Conservation (phyloP, 2,329 filamentous ascomycete species). For the Aspergillus vadensis region DNA sequence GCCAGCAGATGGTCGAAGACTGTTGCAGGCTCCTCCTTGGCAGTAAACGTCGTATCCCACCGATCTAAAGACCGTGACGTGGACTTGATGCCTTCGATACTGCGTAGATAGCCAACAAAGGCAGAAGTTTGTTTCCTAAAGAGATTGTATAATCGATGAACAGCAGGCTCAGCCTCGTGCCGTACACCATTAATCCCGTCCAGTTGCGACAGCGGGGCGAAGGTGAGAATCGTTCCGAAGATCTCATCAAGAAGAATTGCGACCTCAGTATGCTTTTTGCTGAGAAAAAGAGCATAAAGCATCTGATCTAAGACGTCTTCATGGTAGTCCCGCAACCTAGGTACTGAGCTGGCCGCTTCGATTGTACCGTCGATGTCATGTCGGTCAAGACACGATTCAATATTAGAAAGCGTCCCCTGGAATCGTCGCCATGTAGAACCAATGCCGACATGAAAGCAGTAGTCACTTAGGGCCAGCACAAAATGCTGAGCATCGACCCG, state of each 20-base stretch:
- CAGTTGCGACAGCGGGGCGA: conserved; percentile 50
- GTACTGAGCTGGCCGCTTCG: conserved; percentile 61
- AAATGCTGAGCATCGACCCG: conserved; percentile 79
- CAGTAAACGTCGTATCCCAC: conserved; percentile 30
- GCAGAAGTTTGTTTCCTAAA: conserved; percentile 73
- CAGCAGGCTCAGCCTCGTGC: conserved; percentile 41
- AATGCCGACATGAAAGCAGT: conserved; percentile 80
- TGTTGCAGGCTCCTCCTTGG: conserved; percentile 52
- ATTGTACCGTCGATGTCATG: conserved; percentile 51
- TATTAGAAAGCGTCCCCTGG: conserved; percentile 62
- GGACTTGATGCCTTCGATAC: conserved; percentile 66
- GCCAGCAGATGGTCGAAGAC: conserved; percentile 69
- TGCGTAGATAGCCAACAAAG: conserved; percentile 71
- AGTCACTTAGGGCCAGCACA: conserved; percentile 68
- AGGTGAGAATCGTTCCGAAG: conserved; percentile 70
- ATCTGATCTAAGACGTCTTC: conserved; percentile 74
- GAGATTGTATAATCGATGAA: conserved; percentile 60
- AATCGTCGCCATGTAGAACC: conserved; percentile 72
- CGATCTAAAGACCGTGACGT: conserved; percentile 39
- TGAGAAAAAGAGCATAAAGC: conserved; percentile 70
- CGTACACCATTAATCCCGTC: conserved; percentile 31
- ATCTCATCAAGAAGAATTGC: conserved; percentile 75
- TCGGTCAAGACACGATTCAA: conserved; percentile 60
- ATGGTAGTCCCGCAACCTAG: conserved; percentile 68
- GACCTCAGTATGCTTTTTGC: conserved; percentile 71